Base-by-base conservation (phyloP, 257 asterid genomes). In the Haberlea rhodopensis region DNA sequence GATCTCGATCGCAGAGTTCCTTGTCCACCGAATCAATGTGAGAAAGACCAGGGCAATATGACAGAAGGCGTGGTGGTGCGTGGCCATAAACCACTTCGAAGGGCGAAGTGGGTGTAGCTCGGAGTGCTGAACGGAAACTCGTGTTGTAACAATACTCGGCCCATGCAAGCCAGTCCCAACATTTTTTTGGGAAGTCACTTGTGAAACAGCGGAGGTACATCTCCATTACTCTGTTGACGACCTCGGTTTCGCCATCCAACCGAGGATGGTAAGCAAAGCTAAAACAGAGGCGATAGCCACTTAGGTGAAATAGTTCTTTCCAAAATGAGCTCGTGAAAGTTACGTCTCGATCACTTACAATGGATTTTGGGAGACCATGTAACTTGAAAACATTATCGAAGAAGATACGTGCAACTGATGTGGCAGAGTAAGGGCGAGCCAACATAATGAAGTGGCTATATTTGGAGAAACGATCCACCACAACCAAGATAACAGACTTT, bases 251-350 rank as follows among this genome's bases (percentile, higher is more conserved):
- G 1, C 63, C 21, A 28, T 58, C 48, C 16, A 11, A 13, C 6
- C 31, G 63, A 5, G 63, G 49, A 18, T 58, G 63, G 16, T 15
- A n/a, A n/a, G n/a, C n/a, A n/a, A n/a, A n/a, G n/a, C n/a, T n/a
- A n/a, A n/a, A n/a, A n/a, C n/a, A n/a, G 1, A 58, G 23, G 4
- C 31, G 22, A 3, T 5, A 5, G 1, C 63, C 63, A 1, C 1
- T 5, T n/a, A 63, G n/a, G 5, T 13, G 11, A 16, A 65, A 65
- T 1, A 66, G 20, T 6, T 28, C 62, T 3, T 53, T 40, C 53
- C 71, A 66, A 5, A 66, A 66, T 5, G 8, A 5, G 16, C 25
- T 66, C 4, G 20, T 1, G 37, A 66, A 53, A 4, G 24, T 23
- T 23, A n/a, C 22, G 25, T 66, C 71, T 13, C 53, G 20, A 22